Conservation (phyloP, 1,284 basidiomycete species). For the Fomes fomentarius region DNA sequence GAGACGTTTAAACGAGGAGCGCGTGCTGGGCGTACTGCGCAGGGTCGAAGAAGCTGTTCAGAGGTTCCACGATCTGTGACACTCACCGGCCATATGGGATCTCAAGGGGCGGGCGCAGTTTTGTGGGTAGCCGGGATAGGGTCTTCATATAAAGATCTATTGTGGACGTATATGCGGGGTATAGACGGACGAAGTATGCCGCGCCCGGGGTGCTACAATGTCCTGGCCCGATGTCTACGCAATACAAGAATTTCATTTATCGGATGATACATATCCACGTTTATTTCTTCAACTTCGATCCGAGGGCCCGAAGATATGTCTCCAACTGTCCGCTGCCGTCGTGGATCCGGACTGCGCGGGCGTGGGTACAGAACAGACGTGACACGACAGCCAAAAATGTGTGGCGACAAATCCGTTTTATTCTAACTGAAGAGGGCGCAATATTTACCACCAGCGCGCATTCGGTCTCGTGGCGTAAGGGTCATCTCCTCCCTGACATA, state of each 20-base stretch:
- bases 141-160: neutral
- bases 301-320: neutral
- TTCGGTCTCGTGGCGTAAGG: neutral
- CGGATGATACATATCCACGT: neutral
- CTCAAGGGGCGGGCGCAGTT: constrained; percentile 1
- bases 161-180: constrained; percentile 1
- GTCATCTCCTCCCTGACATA: constrained; percentile 1
- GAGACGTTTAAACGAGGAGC: constrained; percentile 52
- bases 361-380: neutral
- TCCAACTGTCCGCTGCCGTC: constrained; percentile 1
- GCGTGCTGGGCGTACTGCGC: constrained; percentile 47
- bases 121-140: too few species aligned
- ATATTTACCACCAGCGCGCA: neutral
- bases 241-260: constrained; percentile 2
- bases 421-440: neutral
- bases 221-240: neutral
- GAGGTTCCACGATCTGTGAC: constrained; percentile 10
- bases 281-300: neutral
- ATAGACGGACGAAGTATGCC: neutral
- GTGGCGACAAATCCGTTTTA: too few species aligned
- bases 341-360: neutral
- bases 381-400: neutral
- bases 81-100: neutral
- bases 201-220: neutral
- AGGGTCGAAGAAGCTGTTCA: constrained; percentile 41